Base-by-base conservation (phyloP, 2,329 filamentous ascomycete genomes). In the Colletotrichum sp. region DNA sequence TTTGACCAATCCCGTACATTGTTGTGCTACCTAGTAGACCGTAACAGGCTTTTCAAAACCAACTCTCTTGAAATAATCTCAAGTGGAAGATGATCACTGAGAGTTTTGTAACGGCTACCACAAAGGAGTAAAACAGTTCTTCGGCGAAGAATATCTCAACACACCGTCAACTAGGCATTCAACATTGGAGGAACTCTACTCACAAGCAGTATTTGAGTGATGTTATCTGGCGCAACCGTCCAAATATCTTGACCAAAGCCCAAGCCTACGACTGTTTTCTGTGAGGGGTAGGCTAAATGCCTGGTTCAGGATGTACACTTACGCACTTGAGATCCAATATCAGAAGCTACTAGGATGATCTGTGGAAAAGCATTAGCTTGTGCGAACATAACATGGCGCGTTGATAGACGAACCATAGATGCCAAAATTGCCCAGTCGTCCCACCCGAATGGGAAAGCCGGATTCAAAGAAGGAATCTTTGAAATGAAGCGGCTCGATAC, bases 31-130 rank as follows among this genome's bases (percentile, higher is more conserved):
- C 29, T 8, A 73, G 18, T 16, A 70, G 62, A 1, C 29, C 21
- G 16, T 65, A 70, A 33, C 51, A 73, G 12, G n/a, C 31, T 4
- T 13, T 51, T 7, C 59, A 58, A 24, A 73, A 73, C 66, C 70
- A 70, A 6, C n/a, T 8, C 18, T 69, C 59, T 1, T n/a, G 16
- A 58, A 73, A 73, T 2, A 73, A 18, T 16, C 66, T 31, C 18
- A 73, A 31, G 16, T 73, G 70, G n/a, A 73, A 70, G 2, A 70
- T 27, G 31, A 73, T 43, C 8, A 73, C 59, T 11, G 70, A 73
- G 5, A 73, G 5, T 6, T 73, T 73, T 11, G 70, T 70, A 1
- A 54, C 29, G 4, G 70, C 58, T 6, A 73, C 70, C 4, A 73
- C 66, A 8, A 64, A 64, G 9, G 66, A 43, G 18, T 73, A 73